phyloP scores from a whole-genome alignment of 805 yeast species.

The Cyberlindnera mississippiensis region DNA sequence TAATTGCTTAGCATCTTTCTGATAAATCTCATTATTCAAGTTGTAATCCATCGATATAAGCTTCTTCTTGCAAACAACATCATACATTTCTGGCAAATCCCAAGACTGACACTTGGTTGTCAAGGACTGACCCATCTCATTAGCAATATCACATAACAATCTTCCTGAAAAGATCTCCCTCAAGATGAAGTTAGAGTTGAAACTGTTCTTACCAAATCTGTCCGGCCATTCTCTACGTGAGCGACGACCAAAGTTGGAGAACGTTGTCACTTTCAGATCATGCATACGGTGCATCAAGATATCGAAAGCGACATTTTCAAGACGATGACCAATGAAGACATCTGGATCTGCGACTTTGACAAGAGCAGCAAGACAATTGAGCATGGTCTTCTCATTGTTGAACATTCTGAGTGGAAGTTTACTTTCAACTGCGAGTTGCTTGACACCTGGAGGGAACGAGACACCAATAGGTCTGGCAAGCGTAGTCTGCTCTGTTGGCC shows the following conservation, averaged over 20 bases:
- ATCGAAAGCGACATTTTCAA: conserved; percentile 76
- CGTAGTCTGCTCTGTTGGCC: conserved; percentile 63
- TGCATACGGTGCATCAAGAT: conserved; percentile 78
- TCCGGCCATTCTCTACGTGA: conserved; percentile 76
- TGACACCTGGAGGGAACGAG: conserved; percentile 74
- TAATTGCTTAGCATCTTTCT: conserved; percentile 63
- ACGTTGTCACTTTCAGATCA: conserved; percentile 66
- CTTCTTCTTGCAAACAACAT: conserved; percentile 64
- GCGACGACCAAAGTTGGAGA: conserved; percentile 84
- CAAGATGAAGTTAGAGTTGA: conserved; percentile 50
- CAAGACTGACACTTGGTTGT: conserved; percentile 91
- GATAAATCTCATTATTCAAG: conserved; percentile 59
- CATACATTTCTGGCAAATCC: conserved; percentile 91
- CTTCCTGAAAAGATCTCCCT: conserved; percentile 81
- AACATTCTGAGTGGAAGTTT: conserved; percentile 51
- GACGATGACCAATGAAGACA: conserved; percentile 79
- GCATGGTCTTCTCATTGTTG: conserved; percentile 68
- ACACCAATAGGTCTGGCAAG: conserved; percentile 76
- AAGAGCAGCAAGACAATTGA: conserved; percentile 70
- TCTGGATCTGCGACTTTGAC: conserved; percentile 83
- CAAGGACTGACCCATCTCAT: conserved; percentile 91
- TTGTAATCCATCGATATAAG: conserved; percentile 68
- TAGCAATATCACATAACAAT: conserved; percentile 85
- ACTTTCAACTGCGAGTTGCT: conserved; percentile 52
- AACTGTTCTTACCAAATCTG: conserved; percentile 52